Percentiles rank a stretch among this genome's conserved stretches.
Evolutionary conservation across 2,329 filamentous ascomycete genomes (phyloP).

Genomic region (Cadophora sp.): DNA sequence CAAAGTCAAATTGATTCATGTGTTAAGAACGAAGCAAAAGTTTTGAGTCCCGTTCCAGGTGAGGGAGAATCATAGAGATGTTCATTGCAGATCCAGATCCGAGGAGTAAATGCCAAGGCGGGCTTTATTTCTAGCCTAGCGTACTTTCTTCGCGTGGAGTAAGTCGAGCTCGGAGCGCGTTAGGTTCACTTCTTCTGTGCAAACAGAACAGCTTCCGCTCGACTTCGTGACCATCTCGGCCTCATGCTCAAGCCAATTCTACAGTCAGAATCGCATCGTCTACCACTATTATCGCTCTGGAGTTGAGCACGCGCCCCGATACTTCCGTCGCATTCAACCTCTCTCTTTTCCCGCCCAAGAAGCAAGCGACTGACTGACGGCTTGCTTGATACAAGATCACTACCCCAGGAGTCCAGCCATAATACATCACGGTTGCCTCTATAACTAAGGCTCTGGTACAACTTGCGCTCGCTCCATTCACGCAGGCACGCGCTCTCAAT

Average conservation of each 20-base stretch:
- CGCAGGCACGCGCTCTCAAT: not conserved
- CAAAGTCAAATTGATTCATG: no score
- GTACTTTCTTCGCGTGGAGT: conserved; percentile 5
- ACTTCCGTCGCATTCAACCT: not conserved
- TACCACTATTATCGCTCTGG: not conserved
- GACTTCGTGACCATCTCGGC: not conserved
- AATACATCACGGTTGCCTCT: not conserved
- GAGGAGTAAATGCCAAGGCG: not conserved
- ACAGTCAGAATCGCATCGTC: not conserved
- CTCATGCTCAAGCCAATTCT: not conserved
- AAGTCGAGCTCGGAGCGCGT: not conserved
- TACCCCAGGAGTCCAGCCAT: not conserved
- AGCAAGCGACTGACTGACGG: not conserved
- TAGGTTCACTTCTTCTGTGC: not conserved
- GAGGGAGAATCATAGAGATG: not conserved
- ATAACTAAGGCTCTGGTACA: not conserved
- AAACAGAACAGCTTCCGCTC: not conserved
- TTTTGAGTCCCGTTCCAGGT: no score
- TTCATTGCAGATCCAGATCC: not conserved
- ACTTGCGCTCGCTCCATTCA: not conserved
- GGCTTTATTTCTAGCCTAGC: conserved; percentile 4
- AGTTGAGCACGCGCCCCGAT: not conserved
- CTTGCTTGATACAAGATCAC: not conserved
- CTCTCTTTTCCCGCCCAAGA: not conserved
- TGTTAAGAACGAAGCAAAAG: no score